These are phyloP conservation scores for Paramecium tetraurelia DNA, from an alignment of 73 alveolate genomes.

Conservation along the genomic window DNA sequence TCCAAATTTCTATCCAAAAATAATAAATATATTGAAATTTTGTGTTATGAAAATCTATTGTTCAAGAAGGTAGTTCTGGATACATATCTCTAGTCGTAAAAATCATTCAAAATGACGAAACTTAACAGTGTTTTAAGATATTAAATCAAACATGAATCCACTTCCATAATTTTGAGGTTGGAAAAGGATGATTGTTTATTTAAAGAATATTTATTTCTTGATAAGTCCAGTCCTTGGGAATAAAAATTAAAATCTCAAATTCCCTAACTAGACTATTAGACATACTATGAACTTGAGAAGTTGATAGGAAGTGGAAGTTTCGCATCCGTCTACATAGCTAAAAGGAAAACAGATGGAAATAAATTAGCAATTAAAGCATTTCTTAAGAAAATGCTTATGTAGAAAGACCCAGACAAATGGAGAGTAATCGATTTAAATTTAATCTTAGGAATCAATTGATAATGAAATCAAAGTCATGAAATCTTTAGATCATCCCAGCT, in stretches of 20 bases:
- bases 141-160: not conserved
- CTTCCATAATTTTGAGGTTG: not conserved
- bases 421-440: not conserved
- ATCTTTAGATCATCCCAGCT: not conserved
- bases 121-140: not conserved
- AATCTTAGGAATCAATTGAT: not conserved
- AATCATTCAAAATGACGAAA: not conserved
- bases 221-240: not conserved
- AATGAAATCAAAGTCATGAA: conserved; percentile 14
- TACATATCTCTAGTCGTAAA: not conserved
- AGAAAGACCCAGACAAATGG: not conserved
- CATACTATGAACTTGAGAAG: not conserved
- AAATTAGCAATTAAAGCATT: conserved; percentile 16
- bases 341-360: conserved; percentile 1
- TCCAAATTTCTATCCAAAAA: not conserved
- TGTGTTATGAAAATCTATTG: not conserved
- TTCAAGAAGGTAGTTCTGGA: not conserved
- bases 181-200: not conserved
- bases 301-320: conserved; percentile 27
- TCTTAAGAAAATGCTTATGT: not conserved
- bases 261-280: not conserved
- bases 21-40: not conserved
- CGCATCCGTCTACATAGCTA: conserved; percentile 18
- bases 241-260: not conserved
- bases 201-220: not conserved